Conservation (phyloP, 139 green algal species). For the Micromonas pusilla region DNA sequence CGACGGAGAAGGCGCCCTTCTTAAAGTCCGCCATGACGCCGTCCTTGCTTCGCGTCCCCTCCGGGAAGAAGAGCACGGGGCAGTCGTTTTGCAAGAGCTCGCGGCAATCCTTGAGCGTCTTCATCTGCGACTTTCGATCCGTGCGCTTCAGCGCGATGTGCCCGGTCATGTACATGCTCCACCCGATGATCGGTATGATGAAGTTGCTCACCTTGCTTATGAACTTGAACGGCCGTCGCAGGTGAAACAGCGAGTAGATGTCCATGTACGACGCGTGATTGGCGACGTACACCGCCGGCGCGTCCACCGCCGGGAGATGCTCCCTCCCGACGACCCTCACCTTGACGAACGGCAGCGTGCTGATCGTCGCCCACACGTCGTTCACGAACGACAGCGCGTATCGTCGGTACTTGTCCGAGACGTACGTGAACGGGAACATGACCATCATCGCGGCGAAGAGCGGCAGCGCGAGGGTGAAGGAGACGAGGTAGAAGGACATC, state of each 20-base stretch:
- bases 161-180: constrained; percentile 96
- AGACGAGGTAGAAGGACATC: constrained; percentile 70
- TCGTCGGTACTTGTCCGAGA: constrained; percentile 70
- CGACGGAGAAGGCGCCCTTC: constrained; percentile 88
- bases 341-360: constrained; percentile 69
- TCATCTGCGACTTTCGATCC: constrained; percentile 78
- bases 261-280: constrained; percentile 95
- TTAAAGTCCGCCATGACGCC: constrained; percentile 45
- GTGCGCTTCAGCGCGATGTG: constrained; percentile 84
- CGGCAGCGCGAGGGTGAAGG: constrained; percentile 66
- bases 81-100: constrained; percentile 62
- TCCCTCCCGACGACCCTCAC: constrained; percentile 71
- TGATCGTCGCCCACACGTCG: constrained; percentile 84
- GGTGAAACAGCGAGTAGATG: constrained; percentile 45
- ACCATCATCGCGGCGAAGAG: constrained; percentile 79
- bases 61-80: constrained; percentile 84
- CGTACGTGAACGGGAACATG: constrained; percentile 61
- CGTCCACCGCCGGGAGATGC: constrained; percentile 67
- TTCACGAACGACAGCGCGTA: constrained; percentile 80
- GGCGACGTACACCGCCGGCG: constrained; percentile 85
- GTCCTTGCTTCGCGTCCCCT: constrained; percentile 67
- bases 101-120: constrained; percentile 74
- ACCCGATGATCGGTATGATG: constrained; percentile 94
- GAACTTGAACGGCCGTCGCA: constrained; percentile 81
- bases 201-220: constrained; percentile 95